Conservation (phyloP, 495 filamentous ascomycete genomes). For the Penicillium manginii region DNA sequence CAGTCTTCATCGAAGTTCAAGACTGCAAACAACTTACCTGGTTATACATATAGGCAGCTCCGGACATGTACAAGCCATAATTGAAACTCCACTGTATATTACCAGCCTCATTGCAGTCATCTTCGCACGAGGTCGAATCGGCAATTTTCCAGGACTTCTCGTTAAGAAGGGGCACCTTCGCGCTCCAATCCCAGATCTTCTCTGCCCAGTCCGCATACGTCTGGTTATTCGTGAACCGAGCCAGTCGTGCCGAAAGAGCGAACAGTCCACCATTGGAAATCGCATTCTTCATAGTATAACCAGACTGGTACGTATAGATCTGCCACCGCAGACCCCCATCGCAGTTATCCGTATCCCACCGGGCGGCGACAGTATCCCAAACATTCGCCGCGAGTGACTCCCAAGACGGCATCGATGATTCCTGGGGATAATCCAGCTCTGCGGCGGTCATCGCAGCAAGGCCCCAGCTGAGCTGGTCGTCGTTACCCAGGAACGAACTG, state of each 20-base stretch:
- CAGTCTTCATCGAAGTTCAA: slow-evolving; percentile 15
- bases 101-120: slow-evolving; percentile 58
- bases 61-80: slow-evolving; percentile 68
- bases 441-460: slow-evolving; percentile 70
- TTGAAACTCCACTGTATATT: slow-evolving; percentile 70
- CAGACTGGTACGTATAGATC: slow-evolving; percentile 44
- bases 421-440: slow-evolving; percentile 65
- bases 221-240: slow-evolving; percentile 69
- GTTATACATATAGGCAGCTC: slow-evolving; percentile 75
- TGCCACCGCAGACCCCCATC: slow-evolving; percentile 55
- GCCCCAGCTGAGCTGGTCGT: slow-evolving; percentile 72
- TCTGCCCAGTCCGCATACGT: slow-evolving; percentile 74
- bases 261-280: slow-evolving; percentile 71
- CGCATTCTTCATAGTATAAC: slow-evolving; percentile 64
- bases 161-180: slow-evolving; percentile 54
- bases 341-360: slow-evolving; percentile 56
- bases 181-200: slow-evolving; percentile 70
- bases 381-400: slow-evolving; percentile 71
- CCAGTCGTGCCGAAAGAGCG: slow-evolving; percentile 71
- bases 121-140: slow-evolving; percentile 51
- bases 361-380: slow-evolving; percentile 64
- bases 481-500: slow-evolving; percentile 57
- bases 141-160: slow-evolving; percentile 62
- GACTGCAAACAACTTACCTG: slow-evolving; percentile 39
- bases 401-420: slow-evolving; percentile 60